These are phyloP conservation scores for Venturia nashicola DNA, from an alignment of 2,329 filamentous ascomycete species.

Conservation along the genomic window DNA sequence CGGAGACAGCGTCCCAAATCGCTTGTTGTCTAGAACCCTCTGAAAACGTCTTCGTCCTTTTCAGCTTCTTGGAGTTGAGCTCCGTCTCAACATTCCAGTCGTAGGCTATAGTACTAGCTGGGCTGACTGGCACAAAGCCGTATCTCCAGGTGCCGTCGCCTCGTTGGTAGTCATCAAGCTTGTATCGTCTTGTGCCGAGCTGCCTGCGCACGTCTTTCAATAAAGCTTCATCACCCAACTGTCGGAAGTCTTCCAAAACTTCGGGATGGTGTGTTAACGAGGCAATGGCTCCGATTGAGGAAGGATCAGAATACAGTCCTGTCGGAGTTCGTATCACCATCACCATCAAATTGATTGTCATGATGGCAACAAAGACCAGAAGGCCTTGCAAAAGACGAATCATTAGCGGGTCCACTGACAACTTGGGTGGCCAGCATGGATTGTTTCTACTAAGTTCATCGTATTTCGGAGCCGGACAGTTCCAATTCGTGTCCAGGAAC, in stretches of 20 bases:
- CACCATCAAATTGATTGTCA: slow-evolving; percentile 8
- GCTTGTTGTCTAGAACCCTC: neutral
- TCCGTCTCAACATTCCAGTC: neutral
- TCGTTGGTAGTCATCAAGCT: slow-evolving; percentile 3
- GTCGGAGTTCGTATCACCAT: slow-evolving; percentile 2
- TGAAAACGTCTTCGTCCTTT: neutral
- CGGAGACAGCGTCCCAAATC: neutral
- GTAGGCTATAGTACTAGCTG: neutral
- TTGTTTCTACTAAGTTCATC: neutral
- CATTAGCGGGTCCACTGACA: slow-evolving; percentile 8
- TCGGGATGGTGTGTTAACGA: slow-evolving; percentile 9
- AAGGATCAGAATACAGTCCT: slow-evolving; percentile 8
- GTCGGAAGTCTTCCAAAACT: slow-evolving; percentile 6
- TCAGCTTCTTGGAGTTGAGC: neutral
- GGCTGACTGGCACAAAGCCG: slow-evolving; percentile 5
- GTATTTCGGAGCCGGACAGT: neutral
- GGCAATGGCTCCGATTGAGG: slow-evolving; percentile 8
- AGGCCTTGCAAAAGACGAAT: slow-evolving; percentile 4
- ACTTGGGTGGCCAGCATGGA: slow-evolving; percentile 11
- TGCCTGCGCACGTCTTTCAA: neutral
- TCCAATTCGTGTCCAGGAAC: slow-evolving; percentile 10
- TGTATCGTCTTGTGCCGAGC: slow-evolving; percentile 2
- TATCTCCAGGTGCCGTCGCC: slow-evolving; percentile 6
- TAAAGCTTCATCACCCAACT: neutral
- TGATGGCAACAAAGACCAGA: slow-evolving; percentile 5